A percentile compares a stretch with the other conserved stretches of the same genome.
Conservation (phyloP, 768 basidiomycete species). For the Botryobasidium botryosum region DNA sequence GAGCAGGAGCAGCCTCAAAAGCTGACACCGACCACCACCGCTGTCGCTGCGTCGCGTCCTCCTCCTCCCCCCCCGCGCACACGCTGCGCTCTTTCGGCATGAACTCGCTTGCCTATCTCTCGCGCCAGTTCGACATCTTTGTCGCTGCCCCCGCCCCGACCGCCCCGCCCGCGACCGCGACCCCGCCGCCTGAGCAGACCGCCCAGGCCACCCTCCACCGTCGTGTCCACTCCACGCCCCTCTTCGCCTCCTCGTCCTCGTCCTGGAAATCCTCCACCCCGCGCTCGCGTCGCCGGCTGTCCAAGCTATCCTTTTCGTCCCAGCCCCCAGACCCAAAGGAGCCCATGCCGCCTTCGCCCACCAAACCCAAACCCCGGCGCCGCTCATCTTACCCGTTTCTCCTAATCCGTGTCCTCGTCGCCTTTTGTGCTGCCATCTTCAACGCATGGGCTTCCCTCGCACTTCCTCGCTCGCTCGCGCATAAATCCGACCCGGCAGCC, state of each 20-base stretch:
- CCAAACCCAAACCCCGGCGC: not conserved
- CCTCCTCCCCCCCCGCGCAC: no score
- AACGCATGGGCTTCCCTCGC: not conserved
- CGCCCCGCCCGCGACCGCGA: not conserved
- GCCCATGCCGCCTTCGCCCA: not conserved
- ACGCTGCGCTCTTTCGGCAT: no score
- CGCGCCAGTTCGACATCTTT: slow-evolving; percentile 66
- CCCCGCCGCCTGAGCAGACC: slow-evolving; percentile 2
- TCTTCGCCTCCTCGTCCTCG: not conserved
- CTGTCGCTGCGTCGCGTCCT: no score
- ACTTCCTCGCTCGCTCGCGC: not conserved
- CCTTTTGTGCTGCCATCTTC: not conserved
- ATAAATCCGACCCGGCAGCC: not conserved
- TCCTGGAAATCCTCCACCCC: not conserved
- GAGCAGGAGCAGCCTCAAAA: no score
- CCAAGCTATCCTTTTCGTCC: not conserved
- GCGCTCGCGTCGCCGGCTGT: not conserved
- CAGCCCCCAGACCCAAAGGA: no score
- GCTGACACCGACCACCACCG: no score
- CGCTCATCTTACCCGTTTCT: not conserved
- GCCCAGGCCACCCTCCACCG: not conserved
- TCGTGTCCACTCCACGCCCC: not conserved
- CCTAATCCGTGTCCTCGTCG: not conserved
- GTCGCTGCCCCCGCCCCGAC: slow-evolving; percentile 23
- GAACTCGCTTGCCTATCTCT: slow-evolving; percentile 71